These are phyloP conservation scores for Primulina tabacum DNA, from an alignment of 257 asterid genomes.

Conservation along the genomic window DNA sequence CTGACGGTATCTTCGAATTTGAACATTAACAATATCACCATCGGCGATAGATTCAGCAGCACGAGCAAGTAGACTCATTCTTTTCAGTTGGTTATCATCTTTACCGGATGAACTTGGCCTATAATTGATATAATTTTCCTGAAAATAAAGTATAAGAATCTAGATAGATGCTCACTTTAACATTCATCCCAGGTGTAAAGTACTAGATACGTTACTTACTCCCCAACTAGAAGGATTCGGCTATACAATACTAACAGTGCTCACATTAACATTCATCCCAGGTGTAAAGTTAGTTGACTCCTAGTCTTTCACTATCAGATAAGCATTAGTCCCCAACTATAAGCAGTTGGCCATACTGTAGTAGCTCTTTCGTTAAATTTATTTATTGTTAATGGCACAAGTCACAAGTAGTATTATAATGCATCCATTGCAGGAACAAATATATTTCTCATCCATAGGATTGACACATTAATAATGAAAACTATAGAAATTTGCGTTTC, in stretches of 20 bases:
- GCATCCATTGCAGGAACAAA: neutral
- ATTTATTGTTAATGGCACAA: neutral
- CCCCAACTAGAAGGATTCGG: neutral
- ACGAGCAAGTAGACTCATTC: constrained; percentile 66
- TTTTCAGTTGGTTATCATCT: constrained; percentile 78
- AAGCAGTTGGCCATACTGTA: neutral
- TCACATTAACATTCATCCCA: constrained; percentile 12
- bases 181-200: neutral
- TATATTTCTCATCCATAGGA: neutral
- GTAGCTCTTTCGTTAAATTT: neutral
- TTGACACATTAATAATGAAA: neutral
- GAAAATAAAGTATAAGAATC: constrained; percentile 32
- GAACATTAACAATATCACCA: constrained; percentile 92
- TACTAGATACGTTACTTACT: neutral
- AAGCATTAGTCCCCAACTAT: neutral
- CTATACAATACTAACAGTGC: neutral
- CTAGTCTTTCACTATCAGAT: neutral
- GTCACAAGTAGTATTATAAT: neutral
- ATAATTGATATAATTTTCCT: constrained; percentile 94
- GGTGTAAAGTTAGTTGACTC: neutral
- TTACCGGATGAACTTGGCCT: constrained; percentile 71
- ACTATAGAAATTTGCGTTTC: neutral
- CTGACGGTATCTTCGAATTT: constrained; percentile 85
- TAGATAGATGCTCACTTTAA: constrained; percentile 17
- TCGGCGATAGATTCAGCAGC: constrained; percentile 98